A percentile compares a stretch with the other conserved stretches of the same genome.
These are phyloP conservation scores for Sugiyamaella pinicola DNA, from an alignment of 1,139 yeast species.

Conservation along the genomic window DNA sequence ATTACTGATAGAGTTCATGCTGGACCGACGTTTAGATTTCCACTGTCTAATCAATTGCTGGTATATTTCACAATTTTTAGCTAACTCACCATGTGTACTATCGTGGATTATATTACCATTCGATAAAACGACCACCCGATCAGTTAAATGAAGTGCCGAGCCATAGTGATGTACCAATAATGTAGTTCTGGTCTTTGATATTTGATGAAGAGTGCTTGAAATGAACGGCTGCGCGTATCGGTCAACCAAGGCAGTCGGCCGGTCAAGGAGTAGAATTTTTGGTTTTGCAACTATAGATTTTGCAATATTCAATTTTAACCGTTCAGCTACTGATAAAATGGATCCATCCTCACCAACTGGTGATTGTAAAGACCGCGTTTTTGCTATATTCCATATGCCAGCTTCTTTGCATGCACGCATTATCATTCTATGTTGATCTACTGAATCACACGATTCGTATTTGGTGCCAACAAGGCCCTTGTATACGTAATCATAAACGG, in stretches of 20 bases:
- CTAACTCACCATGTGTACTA: conserved; percentile 8
- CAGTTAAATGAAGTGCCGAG: conserved; percentile 10
- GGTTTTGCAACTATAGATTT: conserved; percentile 18
- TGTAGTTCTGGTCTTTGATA: conserved; percentile 13
- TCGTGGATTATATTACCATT: conserved; percentile 11
- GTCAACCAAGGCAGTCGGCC: conserved; percentile 16
- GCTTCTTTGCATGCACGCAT: conserved; percentile 21
- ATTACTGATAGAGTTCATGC: not conserved
- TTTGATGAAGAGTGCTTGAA: conserved; percentile 14
- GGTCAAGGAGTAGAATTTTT: conserved; percentile 15
- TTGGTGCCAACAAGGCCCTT: conserved; percentile 20
- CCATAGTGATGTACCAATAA: conserved; percentile 12
- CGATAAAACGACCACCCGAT: conserved; percentile 12
- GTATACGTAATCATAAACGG: conserved; percentile 17
- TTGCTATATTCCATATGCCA: conserved; percentile 12
- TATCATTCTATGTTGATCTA: conserved; percentile 21
- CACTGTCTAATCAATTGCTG: conserved; percentile 8
- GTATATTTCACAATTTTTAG: conserved; percentile 3
- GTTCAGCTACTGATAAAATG: conserved; percentile 10
- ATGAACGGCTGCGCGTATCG: conserved; percentile 16
- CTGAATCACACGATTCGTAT: conserved; percentile 8
- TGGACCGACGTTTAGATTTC: conserved; percentile 9
- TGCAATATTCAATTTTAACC: conserved; percentile 18
- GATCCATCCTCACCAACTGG: conserved; percentile 9
- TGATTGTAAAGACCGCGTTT: conserved; percentile 12